A percentile compares a stretch with the other conserved stretches of the same genome.
Conservation (phyloP, 441 rosid species). For the Pelargonium citronellum region DNA sequence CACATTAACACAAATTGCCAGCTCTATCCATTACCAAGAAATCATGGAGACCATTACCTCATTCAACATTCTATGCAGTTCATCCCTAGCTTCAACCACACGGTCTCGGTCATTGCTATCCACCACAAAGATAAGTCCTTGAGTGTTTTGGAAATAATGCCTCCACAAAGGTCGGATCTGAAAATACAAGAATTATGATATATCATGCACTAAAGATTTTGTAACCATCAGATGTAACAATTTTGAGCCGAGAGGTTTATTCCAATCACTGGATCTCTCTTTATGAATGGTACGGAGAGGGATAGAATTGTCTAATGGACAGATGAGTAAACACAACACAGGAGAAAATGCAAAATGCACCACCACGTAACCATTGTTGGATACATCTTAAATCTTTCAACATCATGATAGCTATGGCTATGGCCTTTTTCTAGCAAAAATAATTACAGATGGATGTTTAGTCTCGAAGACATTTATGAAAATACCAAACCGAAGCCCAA, state of each 20-base stretch:
- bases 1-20: too few species aligned
- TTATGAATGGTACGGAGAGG: background rate
- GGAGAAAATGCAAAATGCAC: too few species aligned
- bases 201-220: background rate
- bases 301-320: background rate
- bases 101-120: slow-evolving; percentile 64
- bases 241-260: background rate
- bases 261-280: background rate
- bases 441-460: too few species aligned
- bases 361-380: background rate
- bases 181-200: background rate
- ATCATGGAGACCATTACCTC: slow-evolving; percentile 32
- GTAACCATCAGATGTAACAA: background rate
- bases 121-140: slow-evolving; percentile 59
- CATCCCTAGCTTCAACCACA: slow-evolving; percentile 61
- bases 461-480: background rate
- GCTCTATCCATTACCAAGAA: background rate
- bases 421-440: too few species aligned
- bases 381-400: background rate
- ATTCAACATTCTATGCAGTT: slow-evolving; percentile 61
- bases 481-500: slow-evolving; percentile 1
- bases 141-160: slow-evolving; percentile 61
- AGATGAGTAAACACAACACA: too few species aligned
- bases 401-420: background rate
- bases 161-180: slow-evolving; percentile 71